A percentile compares a stretch with the other conserved stretches of the same genome.
These are phyloP conservation scores for Aeschynomene evenia DNA, from an alignment of 306 rosid species.

Conservation along the genomic window DNA sequence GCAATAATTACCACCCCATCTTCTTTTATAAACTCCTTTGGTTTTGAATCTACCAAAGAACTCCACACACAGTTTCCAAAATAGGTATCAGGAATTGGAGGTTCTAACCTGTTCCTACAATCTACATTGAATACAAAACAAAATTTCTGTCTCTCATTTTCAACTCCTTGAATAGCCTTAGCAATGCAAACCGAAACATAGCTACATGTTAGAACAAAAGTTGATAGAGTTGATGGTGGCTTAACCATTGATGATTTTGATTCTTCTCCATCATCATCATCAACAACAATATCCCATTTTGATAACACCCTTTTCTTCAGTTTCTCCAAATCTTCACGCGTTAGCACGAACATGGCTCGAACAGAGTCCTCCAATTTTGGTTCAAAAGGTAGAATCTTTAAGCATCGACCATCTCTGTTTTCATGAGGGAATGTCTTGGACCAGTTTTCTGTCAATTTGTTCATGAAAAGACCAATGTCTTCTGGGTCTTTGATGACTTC, in stretches of 20 bases:
- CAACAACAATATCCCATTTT: not conserved
- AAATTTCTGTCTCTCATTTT: not conserved
- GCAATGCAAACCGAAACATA: constrained; percentile 24
- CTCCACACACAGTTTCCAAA: constrained; percentile 21
- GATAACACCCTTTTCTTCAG: constrained; percentile 23
- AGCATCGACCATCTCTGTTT: not conserved
- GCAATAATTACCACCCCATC: constrained; percentile 7
- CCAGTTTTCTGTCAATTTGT: not conserved
- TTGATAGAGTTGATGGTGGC: constrained; percentile 36
- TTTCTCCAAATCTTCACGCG: constrained; percentile 27
- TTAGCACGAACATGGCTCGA: constrained; percentile 45
- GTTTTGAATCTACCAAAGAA: not conserved
- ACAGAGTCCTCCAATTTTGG: constrained; percentile 5
- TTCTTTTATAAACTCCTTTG: not conserved
- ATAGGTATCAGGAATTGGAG: constrained; percentile 22
- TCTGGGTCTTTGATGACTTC: constrained; percentile 29
- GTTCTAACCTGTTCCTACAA: constrained; percentile 27
- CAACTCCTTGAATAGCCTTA: constrained; percentile 27
- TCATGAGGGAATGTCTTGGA: not conserved
- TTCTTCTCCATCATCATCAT: not conserved
- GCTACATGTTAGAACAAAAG: constrained; percentile 38
- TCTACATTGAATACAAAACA: not conserved
- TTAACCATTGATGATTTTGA: not conserved
- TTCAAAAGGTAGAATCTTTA: constrained; percentile 19
- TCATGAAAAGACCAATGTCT: not conserved